Base-by-base conservation (phyloP, 495 filamentous ascomycete genomes). In the Geopyxis carbonaria region DNA sequence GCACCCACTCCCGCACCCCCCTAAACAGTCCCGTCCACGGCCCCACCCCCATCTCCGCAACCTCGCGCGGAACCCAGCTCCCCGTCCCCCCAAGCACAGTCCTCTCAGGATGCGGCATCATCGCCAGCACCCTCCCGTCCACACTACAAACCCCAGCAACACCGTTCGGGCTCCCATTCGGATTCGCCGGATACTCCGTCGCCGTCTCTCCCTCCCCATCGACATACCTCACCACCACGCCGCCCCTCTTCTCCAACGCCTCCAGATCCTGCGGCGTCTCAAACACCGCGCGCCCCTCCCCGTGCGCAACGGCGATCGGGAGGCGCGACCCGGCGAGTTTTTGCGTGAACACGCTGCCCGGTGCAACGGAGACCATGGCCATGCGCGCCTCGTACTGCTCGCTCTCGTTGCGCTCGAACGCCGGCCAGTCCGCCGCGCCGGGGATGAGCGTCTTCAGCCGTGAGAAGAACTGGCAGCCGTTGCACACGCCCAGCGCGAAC, bases 41-140 rank as follows among this genome's bases (percentile, higher is more conserved):
- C 4, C 86, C 59, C 78, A 78, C 46, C 14, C 91, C 78, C 22
- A 81, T 82, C 76, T 80, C 83, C 46, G 80, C 66, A 47, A 73
- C 72, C 15, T 72, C 60, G 21, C 64, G 57, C 8, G 82, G 78
- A 34, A 79, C 55, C 50, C 75, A 94, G 55, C 80, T 86, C 22
- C 67, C 78, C 46, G 85, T 76, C 45, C 84, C 80, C 44, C 67
- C 75, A 63, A 93, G 59, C 22, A 93, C 70, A n/a, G 85, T 92
- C 4, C 87, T 70, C 62, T 95, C 87, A 6, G 86, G 85, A 61
- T 94, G 87, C 49, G 89, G 89, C 87, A 95, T 95, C 64, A 94
- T 73, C 7, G 83, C 86, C 50, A 95, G 51, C 0, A 93, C 83
- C 44, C 89, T 72, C 1, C 89, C 89, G 55, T 94, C 77, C 36